These are phyloP conservation scores for Viola pubescens DNA, from an alignment of 441 rosid genomes.

Conservation along the genomic window DNA sequence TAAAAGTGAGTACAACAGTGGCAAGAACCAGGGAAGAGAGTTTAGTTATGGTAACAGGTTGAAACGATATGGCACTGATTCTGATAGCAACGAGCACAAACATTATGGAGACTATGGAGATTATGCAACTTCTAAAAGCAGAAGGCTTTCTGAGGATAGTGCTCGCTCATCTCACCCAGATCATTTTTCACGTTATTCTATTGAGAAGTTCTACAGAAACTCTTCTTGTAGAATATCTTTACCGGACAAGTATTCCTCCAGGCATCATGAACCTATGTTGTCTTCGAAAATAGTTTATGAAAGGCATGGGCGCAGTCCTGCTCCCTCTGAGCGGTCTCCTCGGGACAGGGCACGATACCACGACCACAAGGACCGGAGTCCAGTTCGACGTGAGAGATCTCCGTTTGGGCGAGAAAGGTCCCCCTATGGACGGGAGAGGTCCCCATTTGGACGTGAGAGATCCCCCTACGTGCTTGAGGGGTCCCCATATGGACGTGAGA, in stretches of 20 bases:
- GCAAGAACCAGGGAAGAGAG: conserved; percentile 63
- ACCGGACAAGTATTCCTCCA: conserved; percentile 60
- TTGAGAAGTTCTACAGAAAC: conserved; percentile 54
- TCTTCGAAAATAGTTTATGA: conserved; percentile 68
- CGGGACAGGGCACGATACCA: conserved; percentile 57
- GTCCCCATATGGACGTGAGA: conserved; percentile 50
- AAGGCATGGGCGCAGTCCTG: conserved; percentile 77
- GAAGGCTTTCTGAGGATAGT: conserved; percentile 71
- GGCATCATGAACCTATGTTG: conserved; percentile 63
- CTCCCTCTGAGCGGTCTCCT: conserved; percentile 66
- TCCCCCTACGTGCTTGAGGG: conserved; percentile 34
- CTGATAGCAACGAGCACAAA: conserved; percentile 61
- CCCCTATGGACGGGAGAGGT: conserved; percentile 35
- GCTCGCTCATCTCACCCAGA: conserved; percentile 49
- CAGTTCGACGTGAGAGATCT: conserved; percentile 54
- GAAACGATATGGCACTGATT: conserved; percentile 75
- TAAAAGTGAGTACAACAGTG: conserved; percentile 57
- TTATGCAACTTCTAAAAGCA: conserved; percentile 57
- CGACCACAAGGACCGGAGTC: conserved; percentile 69
- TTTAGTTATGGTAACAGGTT: conserved; percentile 49
- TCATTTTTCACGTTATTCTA: conserved; percentile 58
- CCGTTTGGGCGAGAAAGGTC: conserved; percentile 36
- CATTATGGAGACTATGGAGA: conserved; percentile 60
- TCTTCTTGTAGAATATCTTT: conserved; percentile 58
- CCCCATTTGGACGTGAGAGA: conserved; percentile 31